Conservation (phyloP, 306 rosid genomes). For the Myrica gale region DNA sequence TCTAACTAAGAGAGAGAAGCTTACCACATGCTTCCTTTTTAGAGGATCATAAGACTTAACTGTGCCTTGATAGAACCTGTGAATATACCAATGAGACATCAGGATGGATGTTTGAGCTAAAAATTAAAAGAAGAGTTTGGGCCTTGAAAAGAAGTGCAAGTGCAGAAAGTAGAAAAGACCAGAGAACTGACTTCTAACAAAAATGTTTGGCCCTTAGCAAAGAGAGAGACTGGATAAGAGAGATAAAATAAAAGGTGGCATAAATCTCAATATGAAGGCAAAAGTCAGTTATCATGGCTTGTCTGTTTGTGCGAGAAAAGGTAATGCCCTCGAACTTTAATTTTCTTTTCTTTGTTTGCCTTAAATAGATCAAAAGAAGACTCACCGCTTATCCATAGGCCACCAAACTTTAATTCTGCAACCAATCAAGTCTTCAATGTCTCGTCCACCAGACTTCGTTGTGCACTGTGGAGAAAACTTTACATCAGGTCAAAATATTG, state of each 20-base stretch:
- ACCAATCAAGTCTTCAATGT: conserved; percentile 79
- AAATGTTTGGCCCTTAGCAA: not conserved
- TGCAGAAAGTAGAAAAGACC: not conserved
- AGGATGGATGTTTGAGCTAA: conserved; percentile 7
- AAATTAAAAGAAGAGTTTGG: not conserved
- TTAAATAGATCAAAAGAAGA: conserved; percentile 5
- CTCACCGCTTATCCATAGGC: conserved; percentile 92
- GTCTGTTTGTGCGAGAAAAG: not conserved
- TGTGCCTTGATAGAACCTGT: conserved; percentile 86
- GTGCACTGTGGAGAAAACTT: conserved; percentile 50
- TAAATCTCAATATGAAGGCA: not conserved
- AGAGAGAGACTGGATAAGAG: not conserved
- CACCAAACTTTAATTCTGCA: conserved; percentile 99
- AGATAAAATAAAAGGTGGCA: not conserved
- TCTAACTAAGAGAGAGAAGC: conserved; percentile 31
- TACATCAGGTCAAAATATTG: conserved; percentile 29
- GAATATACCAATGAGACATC: conserved; percentile 27
- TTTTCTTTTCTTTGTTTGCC: not conserved
- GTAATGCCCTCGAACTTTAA: not conserved
- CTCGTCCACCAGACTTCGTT: conserved; percentile 57
- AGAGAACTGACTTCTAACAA: not conserved
- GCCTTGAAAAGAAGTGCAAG: not conserved
- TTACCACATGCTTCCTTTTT: conserved; percentile 92
- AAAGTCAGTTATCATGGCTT: not conserved
- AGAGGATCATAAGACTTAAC: conserved; percentile 76